These are phyloP conservation scores for Leishmania mexicana DNA, from an alignment of 208 protist genomes.

Conservation along the genomic window DNA sequence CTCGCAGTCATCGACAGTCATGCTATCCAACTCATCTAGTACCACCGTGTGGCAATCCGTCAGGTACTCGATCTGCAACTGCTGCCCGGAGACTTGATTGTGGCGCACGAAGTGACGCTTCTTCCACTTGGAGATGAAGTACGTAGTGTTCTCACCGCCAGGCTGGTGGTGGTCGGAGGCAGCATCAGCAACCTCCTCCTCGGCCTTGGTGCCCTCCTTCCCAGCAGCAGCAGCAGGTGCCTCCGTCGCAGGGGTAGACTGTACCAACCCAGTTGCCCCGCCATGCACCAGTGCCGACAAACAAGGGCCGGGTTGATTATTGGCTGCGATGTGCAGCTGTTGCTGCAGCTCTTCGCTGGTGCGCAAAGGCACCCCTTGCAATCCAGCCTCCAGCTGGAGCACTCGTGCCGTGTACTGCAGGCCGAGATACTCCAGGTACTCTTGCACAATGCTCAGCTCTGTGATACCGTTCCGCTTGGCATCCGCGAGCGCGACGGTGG, in stretches of 20 bases:
- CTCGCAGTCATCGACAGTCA: constrained; percentile 93
- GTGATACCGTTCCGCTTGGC: constrained; percentile 47
- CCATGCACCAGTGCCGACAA: constrained; percentile 12
- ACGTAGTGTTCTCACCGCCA: constrained; percentile 75
- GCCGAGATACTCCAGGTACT: constrained; percentile 74
- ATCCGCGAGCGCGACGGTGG: constrained; percentile 39
- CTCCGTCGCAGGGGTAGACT: background rate
- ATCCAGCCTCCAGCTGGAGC: constrained; percentile 66
- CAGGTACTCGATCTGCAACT: constrained; percentile 89
- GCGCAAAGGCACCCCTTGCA: constrained; percentile 28
- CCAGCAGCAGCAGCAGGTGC: constrained; percentile 12
- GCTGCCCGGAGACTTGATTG: constrained; percentile 81
- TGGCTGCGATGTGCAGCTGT: constrained; percentile 8
- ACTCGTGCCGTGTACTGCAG: constrained; percentile 85
- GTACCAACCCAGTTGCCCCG: background rate
- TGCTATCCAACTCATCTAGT: constrained; percentile 87
- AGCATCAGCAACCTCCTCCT: constrained; percentile 13
- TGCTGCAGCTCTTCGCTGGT: constrained; percentile 21
- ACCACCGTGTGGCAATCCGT: constrained; percentile 86
- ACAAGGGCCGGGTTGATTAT: constrained; percentile 1
- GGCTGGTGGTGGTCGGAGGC: constrained; percentile 34
- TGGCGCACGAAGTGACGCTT: constrained; percentile 64
- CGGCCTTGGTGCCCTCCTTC: background rate
- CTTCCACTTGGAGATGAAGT: constrained; percentile 85
- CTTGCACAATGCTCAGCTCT: constrained; percentile 59